Evolutionary conservation across 192 early-diverging fungal genomes (phyloP).

Genomic region (Geranomyces variabilis): DNA sequence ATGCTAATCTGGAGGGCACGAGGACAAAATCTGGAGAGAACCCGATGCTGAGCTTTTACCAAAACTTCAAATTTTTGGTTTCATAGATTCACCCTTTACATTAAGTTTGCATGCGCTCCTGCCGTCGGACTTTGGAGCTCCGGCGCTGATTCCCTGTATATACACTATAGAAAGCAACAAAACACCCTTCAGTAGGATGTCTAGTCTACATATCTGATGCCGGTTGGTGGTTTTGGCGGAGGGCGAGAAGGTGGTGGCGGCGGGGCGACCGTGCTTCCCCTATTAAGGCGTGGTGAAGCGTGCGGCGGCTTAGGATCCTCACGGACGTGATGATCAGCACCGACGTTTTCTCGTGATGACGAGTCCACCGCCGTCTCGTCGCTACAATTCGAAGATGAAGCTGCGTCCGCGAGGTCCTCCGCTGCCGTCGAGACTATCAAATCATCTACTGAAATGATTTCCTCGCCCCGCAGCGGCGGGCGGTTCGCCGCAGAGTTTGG

Average conservation of each 20-base stretch:
- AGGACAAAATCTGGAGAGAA: conserved; percentile 86
- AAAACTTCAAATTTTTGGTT: conserved; percentile 76
- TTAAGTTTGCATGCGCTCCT: too few relatives aligned
- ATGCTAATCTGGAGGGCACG: conserved; percentile 77
- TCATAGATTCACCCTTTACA: conserved; percentile 33
- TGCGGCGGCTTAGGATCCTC: too few relatives aligned
- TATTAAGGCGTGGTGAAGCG: not conserved
- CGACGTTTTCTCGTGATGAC: not conserved
- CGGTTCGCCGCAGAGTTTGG: not conserved
- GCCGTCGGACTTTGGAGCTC: too few relatives aligned
- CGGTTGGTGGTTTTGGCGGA: not conserved
- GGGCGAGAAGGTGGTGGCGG: not conserved
- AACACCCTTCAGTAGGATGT: not conserved
- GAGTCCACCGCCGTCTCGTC: too few relatives aligned
- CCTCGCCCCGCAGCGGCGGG: not conserved
- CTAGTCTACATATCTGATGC: conserved; percentile 3
- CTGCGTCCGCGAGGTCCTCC: not conserved
- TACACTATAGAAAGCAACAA: too few relatives aligned
- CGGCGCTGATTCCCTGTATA: too few relatives aligned
- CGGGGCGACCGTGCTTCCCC: not conserved
- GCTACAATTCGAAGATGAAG: not conserved
- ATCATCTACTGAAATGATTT: conserved; percentile 4
- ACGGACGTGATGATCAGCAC: too few relatives aligned
- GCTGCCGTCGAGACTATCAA: not conserved
- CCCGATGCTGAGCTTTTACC: conserved; percentile 93